phyloP scores from a whole-genome alignment of 2,329 filamentous ascomycete species.

The Hirsutella thompsonii region DNA sequence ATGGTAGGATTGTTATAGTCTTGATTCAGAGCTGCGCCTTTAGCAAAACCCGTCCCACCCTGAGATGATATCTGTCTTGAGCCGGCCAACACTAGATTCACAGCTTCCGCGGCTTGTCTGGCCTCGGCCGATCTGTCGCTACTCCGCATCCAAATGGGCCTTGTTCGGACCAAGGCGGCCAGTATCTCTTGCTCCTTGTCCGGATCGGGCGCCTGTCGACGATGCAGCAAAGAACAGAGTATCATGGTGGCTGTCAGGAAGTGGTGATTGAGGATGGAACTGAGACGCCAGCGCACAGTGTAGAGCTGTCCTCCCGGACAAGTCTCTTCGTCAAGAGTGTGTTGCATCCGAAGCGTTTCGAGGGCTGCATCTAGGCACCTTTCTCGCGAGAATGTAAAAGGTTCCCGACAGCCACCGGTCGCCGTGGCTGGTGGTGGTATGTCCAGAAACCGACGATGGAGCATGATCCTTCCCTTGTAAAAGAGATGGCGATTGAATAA shows the following conservation, averaged over 20 bases:
- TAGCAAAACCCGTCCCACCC: too few relatives aligned
- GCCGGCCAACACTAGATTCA: too few relatives aligned
- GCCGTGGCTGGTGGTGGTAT: not conserved
- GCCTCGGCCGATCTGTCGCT: too few relatives aligned
- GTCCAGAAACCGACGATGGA: constrained; percentile 20
- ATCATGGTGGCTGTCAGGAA: constrained; percentile 11
- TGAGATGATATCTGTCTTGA: too few relatives aligned
- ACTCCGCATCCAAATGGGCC: too few relatives aligned
- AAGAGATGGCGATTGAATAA: constrained; percentile 26
- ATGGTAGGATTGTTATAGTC: too few relatives aligned
- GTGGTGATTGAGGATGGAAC: constrained; percentile 10
- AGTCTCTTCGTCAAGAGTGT: constrained; percentile 12
- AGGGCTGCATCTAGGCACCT: constrained; percentile 12
- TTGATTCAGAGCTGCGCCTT: too few relatives aligned
- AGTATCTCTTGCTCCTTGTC: too few relatives aligned
- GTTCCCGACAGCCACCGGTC: not conserved
- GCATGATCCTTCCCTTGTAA: constrained; percentile 28
- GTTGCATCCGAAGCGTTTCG: constrained; percentile 10
- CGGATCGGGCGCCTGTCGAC: too few relatives aligned
- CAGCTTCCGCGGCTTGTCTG: too few relatives aligned
- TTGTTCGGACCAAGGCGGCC: too few relatives aligned
- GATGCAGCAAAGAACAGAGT: too few relatives aligned
- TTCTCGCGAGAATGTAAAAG: constrained; percentile 11
- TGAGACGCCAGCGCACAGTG: constrained; percentile 10
- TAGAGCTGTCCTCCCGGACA: constrained; percentile 9